These are phyloP conservation scores for Pachysandra terminalis DNA, from an alignment of 164 flowering plant species.

Conservation along the genomic window DNA sequence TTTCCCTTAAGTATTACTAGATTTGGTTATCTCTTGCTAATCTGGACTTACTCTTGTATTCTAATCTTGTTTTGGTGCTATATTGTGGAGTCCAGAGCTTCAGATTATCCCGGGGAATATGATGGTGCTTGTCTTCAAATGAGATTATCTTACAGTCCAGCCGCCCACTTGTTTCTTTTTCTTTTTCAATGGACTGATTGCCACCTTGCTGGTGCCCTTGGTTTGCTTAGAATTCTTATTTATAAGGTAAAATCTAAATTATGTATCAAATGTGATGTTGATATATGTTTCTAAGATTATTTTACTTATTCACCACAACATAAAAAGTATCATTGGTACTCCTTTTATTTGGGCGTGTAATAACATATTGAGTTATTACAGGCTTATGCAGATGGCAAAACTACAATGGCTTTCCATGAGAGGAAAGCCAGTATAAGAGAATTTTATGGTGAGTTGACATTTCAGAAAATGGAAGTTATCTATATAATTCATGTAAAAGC, in stretches of 20 bases:
- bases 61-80: conserved; percentile 23
- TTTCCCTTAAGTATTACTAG: too few relatives aligned
- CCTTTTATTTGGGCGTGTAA: conserved; percentile 4
- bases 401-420: conserved; percentile 76
- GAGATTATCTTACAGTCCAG: conserved; percentile 87
- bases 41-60: conserved; percentile 16
- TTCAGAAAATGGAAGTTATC: not conserved
- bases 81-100: conserved; percentile 53
- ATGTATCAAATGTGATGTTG: not conserved
- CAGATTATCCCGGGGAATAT: conserved; percentile 67
- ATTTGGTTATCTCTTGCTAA: too few relatives aligned
- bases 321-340: not conserved
- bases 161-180: conserved; percentile 78
- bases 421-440: conserved; percentile 83
- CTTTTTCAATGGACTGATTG: conserved; percentile 94
- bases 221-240: conserved; percentile 81
- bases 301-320: not conserved
- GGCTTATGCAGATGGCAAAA: conserved; percentile 85
- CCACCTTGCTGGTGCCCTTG: conserved; percentile 87
- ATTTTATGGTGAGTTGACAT: conserved; percentile 63
- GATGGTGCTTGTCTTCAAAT: conserved; percentile 89
- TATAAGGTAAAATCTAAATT: conserved; percentile 62
- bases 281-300: not conserved
- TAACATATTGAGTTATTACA: conserved; percentile 23
- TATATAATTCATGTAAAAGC: not conserved